Percentiles rank a stretch among this genome's conserved stretches.
Conservation (phyloP, 2,329 filamentous ascomycete species). For the Pyricularia grisea region DNA sequence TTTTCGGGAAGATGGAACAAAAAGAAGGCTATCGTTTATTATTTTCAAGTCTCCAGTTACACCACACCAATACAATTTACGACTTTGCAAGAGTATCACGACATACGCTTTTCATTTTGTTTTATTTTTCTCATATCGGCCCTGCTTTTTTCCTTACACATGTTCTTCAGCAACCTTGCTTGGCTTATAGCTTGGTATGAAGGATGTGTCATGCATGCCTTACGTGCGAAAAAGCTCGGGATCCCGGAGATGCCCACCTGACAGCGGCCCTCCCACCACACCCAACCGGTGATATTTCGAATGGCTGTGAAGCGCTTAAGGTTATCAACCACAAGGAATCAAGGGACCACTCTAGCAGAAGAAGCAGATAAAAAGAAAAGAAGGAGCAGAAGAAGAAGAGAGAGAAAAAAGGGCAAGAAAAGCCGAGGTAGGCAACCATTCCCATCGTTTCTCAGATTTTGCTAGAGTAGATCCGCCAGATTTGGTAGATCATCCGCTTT, state of each 20-base stretch:
- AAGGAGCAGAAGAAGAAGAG: neutral
- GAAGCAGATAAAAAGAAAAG: neutral
- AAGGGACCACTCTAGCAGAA: too few species aligned
- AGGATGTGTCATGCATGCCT: neutral
- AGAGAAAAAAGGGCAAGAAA: neutral
- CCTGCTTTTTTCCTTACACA: neutral
- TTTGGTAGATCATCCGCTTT: too few species aligned
- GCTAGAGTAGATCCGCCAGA: neutral
- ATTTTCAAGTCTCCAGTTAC: neutral
- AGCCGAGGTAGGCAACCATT: neutral
- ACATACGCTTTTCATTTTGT: neutral
- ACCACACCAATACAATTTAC: neutral
- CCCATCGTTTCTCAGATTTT: neutral
- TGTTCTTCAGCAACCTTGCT: neutral
- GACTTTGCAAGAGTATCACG: neutral
- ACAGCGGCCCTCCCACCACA: neutral
- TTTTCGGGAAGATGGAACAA: neutral
- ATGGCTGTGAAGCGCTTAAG: neutral
- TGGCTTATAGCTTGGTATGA: neutral
- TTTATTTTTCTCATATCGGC: neutral
- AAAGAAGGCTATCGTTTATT: neutral
- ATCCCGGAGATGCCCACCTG: neutral
- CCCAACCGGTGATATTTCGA: neutral
- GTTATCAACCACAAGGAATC: too few species aligned
- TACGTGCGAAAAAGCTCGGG: neutral